phyloP scores from a whole-genome alignment of 139 green algal genomes.

The Gonium pectorale region DNA sequence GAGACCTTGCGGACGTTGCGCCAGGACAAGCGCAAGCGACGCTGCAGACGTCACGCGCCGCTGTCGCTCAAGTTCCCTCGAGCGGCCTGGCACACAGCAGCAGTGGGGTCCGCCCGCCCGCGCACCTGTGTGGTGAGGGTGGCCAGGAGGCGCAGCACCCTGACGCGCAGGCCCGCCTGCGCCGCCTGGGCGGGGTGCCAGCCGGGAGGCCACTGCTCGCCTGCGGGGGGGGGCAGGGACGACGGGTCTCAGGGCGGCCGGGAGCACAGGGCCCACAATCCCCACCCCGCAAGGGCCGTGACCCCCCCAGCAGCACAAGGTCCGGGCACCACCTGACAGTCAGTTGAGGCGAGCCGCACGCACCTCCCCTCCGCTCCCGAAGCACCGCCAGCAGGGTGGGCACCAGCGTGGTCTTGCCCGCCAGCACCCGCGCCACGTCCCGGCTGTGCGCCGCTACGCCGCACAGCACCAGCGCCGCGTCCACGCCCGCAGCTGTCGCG shows the following conservation, averaged over 20 bases:
- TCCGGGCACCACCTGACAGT: too few species aligned
- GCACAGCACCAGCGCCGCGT: constrained; percentile 47
- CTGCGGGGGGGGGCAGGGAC: not conserved
- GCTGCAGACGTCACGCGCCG: not conserved
- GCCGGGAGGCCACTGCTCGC: not conserved
- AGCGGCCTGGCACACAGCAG: not conserved
- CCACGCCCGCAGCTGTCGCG: constrained; percentile 13
- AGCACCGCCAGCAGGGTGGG: constrained; percentile 42
- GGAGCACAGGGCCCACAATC: not conserved
- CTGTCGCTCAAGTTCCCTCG: not conserved
- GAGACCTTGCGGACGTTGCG: too few species aligned
- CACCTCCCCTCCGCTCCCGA: constrained; percentile 16
- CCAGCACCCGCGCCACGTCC: constrained; percentile 49
- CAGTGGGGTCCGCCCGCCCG: not conserved
- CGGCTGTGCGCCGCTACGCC: constrained; percentile 29
- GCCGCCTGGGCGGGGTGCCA: not conserved
- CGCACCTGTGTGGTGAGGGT: constrained; percentile 17
- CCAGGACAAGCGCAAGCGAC: not conserved
- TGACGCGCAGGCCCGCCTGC: constrained; percentile 3
- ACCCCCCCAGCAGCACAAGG: too few species aligned
- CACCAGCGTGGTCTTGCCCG: constrained; percentile 48
- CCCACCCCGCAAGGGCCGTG: not conserved
- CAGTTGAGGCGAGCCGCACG: not conserved
- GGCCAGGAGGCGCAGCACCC: constrained; percentile 35
- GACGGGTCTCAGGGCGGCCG: not conserved